phyloP scores from a whole-genome alignment of 371 early-diverging fungal species.

The Mortierella sp. region DNA sequence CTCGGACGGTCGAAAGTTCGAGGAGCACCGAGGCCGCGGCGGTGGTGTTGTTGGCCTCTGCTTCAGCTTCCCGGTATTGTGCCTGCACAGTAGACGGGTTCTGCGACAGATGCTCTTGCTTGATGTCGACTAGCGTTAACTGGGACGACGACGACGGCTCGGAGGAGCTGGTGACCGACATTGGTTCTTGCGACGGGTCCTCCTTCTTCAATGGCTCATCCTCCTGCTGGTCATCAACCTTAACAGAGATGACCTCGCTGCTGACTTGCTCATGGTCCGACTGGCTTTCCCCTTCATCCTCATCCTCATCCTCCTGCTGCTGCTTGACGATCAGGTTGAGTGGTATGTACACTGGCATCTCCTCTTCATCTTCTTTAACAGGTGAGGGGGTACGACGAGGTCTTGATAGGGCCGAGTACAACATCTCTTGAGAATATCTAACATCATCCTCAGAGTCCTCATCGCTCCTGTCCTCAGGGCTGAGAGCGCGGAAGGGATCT shows the following conservation, averaged over 20 bases:
- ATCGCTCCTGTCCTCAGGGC: not conserved
- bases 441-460: not conserved
- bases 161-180: not conserved
- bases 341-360: not conserved
- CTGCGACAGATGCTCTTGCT: not conserved
- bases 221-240: too few relatives aligned
- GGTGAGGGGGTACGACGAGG: not conserved
- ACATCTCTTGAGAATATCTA: not conserved
- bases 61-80: not conserved
- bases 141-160: not conserved
- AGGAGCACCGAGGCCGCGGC: not conserved
- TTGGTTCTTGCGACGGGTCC: not conserved
- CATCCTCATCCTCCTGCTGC: not conserved
- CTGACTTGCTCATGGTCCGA: too few relatives aligned
- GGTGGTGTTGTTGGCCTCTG: not conserved
- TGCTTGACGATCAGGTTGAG: not conserved
- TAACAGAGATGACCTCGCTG: too few relatives aligned
- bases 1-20: not conserved
- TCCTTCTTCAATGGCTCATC: not conserved
- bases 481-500: not conserved
- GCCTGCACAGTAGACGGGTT: not conserved
- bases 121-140: not conserved
- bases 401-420: not conserved
- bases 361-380: not conserved
- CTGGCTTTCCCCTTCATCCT: not conserved